phyloP scores from a whole-genome alignment of 768 basidiomycete genomes.

The Brasilioporus rufonigricans region DNA sequence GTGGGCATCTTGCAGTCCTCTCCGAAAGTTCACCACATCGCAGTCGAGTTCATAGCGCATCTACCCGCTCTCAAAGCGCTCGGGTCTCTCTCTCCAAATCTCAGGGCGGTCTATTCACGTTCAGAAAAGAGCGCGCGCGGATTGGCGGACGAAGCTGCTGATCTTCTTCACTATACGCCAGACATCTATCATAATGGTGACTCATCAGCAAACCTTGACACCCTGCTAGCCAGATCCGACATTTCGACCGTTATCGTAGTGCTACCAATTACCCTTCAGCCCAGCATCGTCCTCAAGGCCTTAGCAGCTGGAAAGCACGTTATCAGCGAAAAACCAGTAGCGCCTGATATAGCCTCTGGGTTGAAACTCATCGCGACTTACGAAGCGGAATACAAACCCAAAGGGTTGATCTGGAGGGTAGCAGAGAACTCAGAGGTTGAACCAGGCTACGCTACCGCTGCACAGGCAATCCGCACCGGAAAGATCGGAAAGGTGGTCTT shows the following conservation, averaged over 20 bases:
- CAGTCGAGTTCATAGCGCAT: conserved; percentile 52
- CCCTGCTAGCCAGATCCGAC: conserved; percentile 64
- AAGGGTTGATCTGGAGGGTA: conserved; percentile 74
- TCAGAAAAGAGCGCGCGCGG: conserved; percentile 58
- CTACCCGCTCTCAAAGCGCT: conserved; percentile 69
- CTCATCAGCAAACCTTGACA: conserved; percentile 46
- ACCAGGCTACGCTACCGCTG: conserved; percentile 47
- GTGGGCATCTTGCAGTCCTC: conserved; percentile 40
- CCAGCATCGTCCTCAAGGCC: conserved; percentile 61
- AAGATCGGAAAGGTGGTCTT: conserved; percentile 70
- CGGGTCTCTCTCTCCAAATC: conserved; percentile 41
- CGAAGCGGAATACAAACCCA: conserved; percentile 58
- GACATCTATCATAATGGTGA: conserved; percentile 58
- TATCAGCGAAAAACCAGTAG: conserved; percentile 85
- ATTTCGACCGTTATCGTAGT: conserved; percentile 74
- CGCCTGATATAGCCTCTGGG: conserved; percentile 63
- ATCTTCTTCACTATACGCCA: conserved; percentile 39
- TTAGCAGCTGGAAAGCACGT: conserved; percentile 83
- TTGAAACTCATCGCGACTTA: conserved; percentile 65
- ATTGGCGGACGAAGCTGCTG: conserved; percentile 47
- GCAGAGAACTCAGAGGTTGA: conserved; percentile 79
- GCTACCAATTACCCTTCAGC: conserved; percentile 76
- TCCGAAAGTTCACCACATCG: conserved; percentile 24
- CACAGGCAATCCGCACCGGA: conserved; percentile 49
- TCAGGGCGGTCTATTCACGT: conserved; percentile 80